These are phyloP conservation scores for Xerophyta viscosa DNA, from an alignment of 106 monocot species.

Conservation along the genomic window DNA sequence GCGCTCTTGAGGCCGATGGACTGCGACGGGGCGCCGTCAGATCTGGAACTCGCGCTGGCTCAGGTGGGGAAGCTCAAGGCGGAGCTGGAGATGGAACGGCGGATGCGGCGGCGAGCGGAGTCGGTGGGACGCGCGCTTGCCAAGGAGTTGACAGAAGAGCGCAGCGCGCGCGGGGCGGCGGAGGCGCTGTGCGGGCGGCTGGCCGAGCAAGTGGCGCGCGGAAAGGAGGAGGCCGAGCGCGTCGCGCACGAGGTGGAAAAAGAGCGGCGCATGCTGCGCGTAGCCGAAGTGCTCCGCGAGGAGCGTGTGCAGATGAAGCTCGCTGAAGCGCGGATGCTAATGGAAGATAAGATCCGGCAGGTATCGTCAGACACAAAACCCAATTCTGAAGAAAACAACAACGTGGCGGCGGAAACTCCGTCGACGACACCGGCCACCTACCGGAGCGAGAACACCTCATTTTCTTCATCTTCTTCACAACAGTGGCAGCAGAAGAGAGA, in stretches of 20 bases:
- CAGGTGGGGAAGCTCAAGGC: constrained; percentile 26
- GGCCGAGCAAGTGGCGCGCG: constrained; percentile 9
- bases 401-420: neutral
- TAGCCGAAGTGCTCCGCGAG: constrained; percentile 34
- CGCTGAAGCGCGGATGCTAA: constrained; percentile 25
- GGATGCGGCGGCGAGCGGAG: constrained; percentile 25
- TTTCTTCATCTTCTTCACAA: too few relatives aligned
- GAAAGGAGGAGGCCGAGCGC: constrained; percentile 7
- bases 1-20: constrained; percentile 1
- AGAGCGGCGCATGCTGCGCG: constrained; percentile 27
- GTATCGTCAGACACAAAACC: neutral
- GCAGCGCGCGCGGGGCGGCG: constrained; percentile 10
- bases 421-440: too few relatives aligned
- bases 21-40: neutral
- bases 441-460: too few relatives aligned
- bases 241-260: constrained; percentile 26
- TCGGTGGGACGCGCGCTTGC: too few relatives aligned
- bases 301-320: constrained; percentile 55
- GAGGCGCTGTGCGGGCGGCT: constrained; percentile 12
- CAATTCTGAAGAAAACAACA: neutral
- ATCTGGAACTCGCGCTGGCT: constrained; percentile 6
- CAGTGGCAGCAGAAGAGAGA: constrained; percentile 38
- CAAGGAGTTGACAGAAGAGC: constrained; percentile 30
- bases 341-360: constrained; percentile 38
- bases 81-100: constrained; percentile 44